Conservation (phyloP, 768 basidiomycete genomes). For the Russula sp. region DNA sequence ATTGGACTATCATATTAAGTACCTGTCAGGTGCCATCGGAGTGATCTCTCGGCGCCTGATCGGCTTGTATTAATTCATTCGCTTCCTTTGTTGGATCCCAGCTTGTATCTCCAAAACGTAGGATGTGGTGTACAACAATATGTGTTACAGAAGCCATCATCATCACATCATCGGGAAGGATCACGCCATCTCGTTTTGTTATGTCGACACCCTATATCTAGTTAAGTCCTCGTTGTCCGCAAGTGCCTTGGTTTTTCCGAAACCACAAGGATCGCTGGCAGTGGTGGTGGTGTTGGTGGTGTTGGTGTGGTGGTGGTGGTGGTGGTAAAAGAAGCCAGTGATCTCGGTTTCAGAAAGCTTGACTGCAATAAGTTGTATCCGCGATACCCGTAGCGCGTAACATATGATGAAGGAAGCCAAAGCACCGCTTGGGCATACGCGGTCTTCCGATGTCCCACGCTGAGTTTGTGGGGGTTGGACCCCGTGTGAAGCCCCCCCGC, state of each 20-base stretch:
- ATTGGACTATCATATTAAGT: conserved; percentile 9
- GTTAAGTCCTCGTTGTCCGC: background rate
- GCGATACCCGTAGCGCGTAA: conserved; percentile 2
- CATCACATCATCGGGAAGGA: conserved; percentile 3
- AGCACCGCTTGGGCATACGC: background rate
- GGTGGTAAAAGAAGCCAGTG: background rate
- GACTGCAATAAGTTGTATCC: background rate
- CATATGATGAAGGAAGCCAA: background rate
- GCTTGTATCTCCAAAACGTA: conserved; percentile 12
- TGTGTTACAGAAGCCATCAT: conserved; percentile 9
- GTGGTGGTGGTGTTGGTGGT: background rate
- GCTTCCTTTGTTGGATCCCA: conserved; percentile 17
- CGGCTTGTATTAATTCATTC: background rate
- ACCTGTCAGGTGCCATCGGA: conserved; percentile 20
- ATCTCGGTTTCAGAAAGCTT: background rate
- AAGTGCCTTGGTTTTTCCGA: conserved; percentile 1
- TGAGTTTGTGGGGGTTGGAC: conserved; percentile 4
- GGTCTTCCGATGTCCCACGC: background rate
- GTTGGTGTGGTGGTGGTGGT: background rate
- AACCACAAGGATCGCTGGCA: background rate
- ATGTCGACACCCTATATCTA: too few relatives aligned
- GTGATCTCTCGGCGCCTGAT: conserved; percentile 17
- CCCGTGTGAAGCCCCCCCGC: conserved; percentile 6
- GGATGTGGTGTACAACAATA: background rate
- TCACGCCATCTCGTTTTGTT: too few relatives aligned